Evolutionary conservation across 1,139 yeast genomes (phyloP).

Genomic region (Nakaseomyces uthaithaninus): DNA sequence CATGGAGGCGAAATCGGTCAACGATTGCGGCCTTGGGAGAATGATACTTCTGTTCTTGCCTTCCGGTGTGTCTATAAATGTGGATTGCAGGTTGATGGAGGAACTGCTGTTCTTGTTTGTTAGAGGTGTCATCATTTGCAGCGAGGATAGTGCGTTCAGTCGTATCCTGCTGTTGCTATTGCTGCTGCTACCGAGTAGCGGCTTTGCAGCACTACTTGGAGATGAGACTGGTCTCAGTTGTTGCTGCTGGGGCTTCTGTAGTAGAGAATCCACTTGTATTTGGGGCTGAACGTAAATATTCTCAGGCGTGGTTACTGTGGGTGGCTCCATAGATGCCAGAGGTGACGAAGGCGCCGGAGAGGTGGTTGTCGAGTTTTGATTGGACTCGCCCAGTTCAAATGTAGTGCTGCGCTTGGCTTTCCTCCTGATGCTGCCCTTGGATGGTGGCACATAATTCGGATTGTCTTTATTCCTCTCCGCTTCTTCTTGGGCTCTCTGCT

Average conservation of each 20-base stretch:
- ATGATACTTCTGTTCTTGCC: constrained; percentile 7
- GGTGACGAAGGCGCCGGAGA: constrained; percentile 1
- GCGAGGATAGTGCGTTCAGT: constrained; percentile 32
- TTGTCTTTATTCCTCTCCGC: constrained; percentile 1
- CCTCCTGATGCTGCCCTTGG: constrained; percentile 6
- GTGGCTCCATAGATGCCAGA: constrained; percentile 13
- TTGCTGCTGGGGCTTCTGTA: neutral
- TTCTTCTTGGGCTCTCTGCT: constrained; percentile 3
- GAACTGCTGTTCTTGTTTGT: constrained; percentile 8
- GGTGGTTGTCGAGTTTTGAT: constrained; percentile 6
- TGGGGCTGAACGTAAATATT: constrained; percentile 17
- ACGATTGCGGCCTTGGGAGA: constrained; percentile 24
- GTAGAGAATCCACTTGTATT: neutral
- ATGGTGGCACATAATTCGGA: constrained; percentile 2
- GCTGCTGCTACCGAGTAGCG: constrained; percentile 16
- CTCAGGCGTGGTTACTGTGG: constrained; percentile 19
- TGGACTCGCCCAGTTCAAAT: constrained; percentile 1
- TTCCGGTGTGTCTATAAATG: constrained; percentile 4
- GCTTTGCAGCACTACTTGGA: constrained; percentile 13
- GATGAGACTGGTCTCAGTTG: neutral
- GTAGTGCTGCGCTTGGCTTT: constrained; percentile 5
- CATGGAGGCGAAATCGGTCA: constrained; percentile 17
- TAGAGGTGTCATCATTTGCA: constrained; percentile 36
- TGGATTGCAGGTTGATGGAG: constrained; percentile 1
- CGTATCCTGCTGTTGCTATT: constrained; percentile 19